A percentile compares a stretch with the other conserved stretches of the same genome.
Evolutionary conservation across 2,329 filamentous ascomycete genomes (phyloP).

Genomic region (Aureobasidium pullulans): DNA sequence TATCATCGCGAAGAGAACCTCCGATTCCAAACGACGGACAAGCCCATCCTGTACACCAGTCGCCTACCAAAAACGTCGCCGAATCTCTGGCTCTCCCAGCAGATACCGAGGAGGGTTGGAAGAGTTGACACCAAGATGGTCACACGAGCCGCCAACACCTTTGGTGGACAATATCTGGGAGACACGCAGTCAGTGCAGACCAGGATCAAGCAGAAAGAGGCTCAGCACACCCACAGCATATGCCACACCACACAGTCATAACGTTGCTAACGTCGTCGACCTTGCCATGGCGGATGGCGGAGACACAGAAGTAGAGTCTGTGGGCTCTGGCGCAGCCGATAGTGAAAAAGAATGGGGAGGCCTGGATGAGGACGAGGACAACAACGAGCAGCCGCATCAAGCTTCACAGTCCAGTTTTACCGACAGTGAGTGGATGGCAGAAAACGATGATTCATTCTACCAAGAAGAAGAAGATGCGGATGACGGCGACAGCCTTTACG

Average conservation of each 20-base stretch:
- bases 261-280: slow-evolving; percentile 27
- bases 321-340: neutral
- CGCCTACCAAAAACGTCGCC: slow-evolving; percentile 7
- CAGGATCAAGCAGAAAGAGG: slow-evolving; percentile 31
- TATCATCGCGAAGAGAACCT: slow-evolving; percentile 1
- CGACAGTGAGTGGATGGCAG: neutral
- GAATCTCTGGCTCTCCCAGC: neutral
- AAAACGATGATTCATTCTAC: neutral
- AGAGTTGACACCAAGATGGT: slow-evolving; percentile 3
- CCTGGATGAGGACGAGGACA: neutral
- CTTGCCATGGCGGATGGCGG: slow-evolving; percentile 26
- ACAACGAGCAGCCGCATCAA: neutral
- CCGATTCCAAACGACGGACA: neutral
- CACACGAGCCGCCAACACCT: slow-evolving; percentile 17
- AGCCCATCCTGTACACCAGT: slow-evolving; percentile 3
- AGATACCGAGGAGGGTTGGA: neutral
- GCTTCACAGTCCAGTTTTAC: neutral
- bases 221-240: slow-evolving; percentile 56
- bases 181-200: neutral
- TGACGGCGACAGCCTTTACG: slow-evolving; percentile 1
- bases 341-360: slow-evolving; percentile 7
- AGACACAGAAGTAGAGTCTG: slow-evolving; percentile 25
- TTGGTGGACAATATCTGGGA: neutral
- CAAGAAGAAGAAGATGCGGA: neutral
- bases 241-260: slow-evolving; percentile 60